Evolutionary conservation across 306 rosid species (phyloP).

Genomic region (Vigna mungo): DNA sequence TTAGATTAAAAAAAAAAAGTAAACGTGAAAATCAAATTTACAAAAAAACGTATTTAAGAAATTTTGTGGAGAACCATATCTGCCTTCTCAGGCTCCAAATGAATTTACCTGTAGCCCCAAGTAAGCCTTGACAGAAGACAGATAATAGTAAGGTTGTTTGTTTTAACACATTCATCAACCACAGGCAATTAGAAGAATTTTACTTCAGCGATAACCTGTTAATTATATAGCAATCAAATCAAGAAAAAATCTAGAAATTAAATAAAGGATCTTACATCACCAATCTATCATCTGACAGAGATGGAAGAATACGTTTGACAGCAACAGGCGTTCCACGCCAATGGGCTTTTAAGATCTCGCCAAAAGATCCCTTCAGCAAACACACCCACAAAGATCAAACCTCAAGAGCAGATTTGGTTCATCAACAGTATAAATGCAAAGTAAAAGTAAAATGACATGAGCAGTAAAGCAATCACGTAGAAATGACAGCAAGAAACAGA

Average conservation of each 20-base stretch:
- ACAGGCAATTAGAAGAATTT: conserved; percentile 1
- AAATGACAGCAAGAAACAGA: background rate
- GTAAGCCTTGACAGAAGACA: conserved; percentile 5
- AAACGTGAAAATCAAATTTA: background rate
- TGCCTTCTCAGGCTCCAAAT: conserved; percentile 11
- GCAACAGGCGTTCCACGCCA: conserved; percentile 99
- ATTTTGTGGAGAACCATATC: background rate
- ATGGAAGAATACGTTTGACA: conserved; percentile 88
- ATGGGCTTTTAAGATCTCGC: conserved; percentile 84
- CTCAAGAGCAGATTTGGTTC: conserved; percentile 9
- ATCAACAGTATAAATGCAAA: conserved; percentile 26
- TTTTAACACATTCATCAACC: conserved; percentile 12
- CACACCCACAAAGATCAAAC: conserved; percentile 36
- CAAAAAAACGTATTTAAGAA: background rate
- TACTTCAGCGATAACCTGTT: conserved; percentile 4
- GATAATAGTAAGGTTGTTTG: background rate
- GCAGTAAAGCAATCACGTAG: background rate
- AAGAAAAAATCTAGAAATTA: conserved; percentile 20
- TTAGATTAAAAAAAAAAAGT: background rate
- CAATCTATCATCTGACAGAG: conserved; percentile 89
- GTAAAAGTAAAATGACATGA: conserved; percentile 13
- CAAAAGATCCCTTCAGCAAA: conserved; percentile 82
- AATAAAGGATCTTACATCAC: conserved; percentile 72
- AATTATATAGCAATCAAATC: background rate
- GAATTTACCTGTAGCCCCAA: background rate